These are phyloP conservation scores for Amanita brunnescens DNA, from an alignment of 768 basidiomycete species.

Conservation along the genomic window DNA sequence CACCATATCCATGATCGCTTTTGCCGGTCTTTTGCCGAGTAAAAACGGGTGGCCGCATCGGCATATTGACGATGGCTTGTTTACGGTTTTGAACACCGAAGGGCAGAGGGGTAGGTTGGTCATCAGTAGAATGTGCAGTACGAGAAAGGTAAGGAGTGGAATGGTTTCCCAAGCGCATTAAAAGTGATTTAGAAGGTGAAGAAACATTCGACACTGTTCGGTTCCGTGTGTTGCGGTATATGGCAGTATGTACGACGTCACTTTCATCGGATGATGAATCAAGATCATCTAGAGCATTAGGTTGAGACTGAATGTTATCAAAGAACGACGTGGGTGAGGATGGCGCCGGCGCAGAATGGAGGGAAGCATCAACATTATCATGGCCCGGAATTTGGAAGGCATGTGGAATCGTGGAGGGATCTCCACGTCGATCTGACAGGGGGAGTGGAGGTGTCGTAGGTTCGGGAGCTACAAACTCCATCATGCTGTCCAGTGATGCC, in stretches of 20 bases:
- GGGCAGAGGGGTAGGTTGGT: slow-evolving; percentile 19
- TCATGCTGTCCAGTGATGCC: slow-evolving; percentile 17
- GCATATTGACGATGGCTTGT: slow-evolving; percentile 46
- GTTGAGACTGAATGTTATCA: slow-evolving; percentile 61
- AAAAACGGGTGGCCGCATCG: slow-evolving; percentile 37
- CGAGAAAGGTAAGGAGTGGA: slow-evolving; percentile 58
- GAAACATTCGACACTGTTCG: slow-evolving; percentile 30
- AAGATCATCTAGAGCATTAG: slow-evolving; percentile 66
- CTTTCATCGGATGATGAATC: slow-evolving; percentile 51
- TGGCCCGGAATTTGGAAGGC: slow-evolving; percentile 39
- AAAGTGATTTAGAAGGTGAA: slow-evolving; percentile 24
- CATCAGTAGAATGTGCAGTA: neutral
- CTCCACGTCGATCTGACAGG: slow-evolving; percentile 22
- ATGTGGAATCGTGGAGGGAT: slow-evolving; percentile 18
- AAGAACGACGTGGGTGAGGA: slow-evolving; percentile 67
- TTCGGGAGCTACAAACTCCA: slow-evolving; percentile 31
- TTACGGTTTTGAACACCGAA: slow-evolving; percentile 27
- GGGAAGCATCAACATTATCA: slow-evolving; percentile 30
- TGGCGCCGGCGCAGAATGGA: slow-evolving; percentile 56
- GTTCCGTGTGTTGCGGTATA: slow-evolving; percentile 14
- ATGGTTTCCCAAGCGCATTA: slow-evolving; percentile 62
- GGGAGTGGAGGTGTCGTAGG: slow-evolving; percentile 37
- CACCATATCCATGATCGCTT: slow-evolving; percentile 27
- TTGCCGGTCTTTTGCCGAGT: slow-evolving; percentile 25
- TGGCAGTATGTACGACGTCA: slow-evolving; percentile 21